Percentiles rank a stretch among this genome's conserved stretches.
Conservation (phyloP, 179 eudicot species). For the Spinacia oleracea region DNA sequence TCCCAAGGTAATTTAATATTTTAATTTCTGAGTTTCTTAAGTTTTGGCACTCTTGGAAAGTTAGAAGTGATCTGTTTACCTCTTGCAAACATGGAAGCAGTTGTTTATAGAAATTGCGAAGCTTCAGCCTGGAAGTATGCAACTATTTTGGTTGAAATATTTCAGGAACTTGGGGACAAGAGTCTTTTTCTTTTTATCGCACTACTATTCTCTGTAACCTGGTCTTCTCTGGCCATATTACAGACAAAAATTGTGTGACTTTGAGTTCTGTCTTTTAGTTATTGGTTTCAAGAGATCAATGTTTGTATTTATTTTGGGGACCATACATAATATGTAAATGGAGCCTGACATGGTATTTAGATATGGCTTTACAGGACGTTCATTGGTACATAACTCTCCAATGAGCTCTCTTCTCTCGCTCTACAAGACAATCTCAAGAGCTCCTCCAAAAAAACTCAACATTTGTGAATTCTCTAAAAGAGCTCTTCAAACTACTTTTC, state of each 20-base stretch:
- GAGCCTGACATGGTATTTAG: neutral
- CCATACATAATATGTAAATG: neutral
- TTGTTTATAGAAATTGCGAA: neutral
- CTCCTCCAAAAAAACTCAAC: too few species aligned
- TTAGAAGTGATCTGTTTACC: neutral
- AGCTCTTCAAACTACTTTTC: too few species aligned
- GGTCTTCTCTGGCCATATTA: neutral
- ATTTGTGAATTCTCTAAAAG: too few species aligned
- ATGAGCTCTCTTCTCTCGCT: too few species aligned
- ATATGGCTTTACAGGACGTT: too few species aligned
- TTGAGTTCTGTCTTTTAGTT: neutral
- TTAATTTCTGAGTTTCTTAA: neutral
- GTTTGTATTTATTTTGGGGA: neutral
- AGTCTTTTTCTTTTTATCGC: neutral
- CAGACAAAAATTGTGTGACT: neutral
- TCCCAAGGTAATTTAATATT: constrained; percentile 58
- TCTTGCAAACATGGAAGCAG: neutral
- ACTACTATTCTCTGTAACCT: neutral
- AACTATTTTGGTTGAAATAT: neutral
- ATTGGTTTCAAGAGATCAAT: neutral
- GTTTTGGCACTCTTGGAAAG: neutral
- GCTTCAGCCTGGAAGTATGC: neutral
- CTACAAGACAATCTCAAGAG: too few species aligned
- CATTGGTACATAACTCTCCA: too few species aligned
- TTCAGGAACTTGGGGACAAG: neutral